Evolutionary conservation across 2,329 filamentous ascomycete genomes (phyloP), one percentile per base, ranked within the genome.

Genomic region (Elsinoe fawcettii): DNA sequence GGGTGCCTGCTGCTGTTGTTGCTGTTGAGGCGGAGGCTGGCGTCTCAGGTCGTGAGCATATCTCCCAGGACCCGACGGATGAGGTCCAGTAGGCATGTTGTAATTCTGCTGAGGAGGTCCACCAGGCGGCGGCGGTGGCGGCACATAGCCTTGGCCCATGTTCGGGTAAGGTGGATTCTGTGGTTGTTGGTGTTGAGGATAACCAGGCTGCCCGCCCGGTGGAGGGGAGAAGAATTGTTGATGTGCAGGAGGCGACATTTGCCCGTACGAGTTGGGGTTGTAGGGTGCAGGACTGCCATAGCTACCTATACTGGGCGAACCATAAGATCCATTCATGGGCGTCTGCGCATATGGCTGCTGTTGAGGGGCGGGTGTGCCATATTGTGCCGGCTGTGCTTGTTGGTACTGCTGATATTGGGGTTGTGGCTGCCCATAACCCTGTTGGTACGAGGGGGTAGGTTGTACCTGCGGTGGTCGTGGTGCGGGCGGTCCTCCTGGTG

Each of bases 71-170:
- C 77, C 78, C 53, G 73, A 71, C 3, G 74, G 70, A 68, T 74
- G 73, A 49, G 65, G 58, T 44, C 67, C 60, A 47, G 66, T 63
- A 59, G 68, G 67, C 58, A 68, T 69, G 1, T 74, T 72, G 65
- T 80, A 84, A n/a, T 78, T 77, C 41, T 77, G 76, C 49, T 76
- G 71, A 3, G 78, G 82, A 5, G 81, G 83, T 2, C 82, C 81
- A 1, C 83, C 84, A 0, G 84, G 84, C 9, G 84, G 84, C 2
- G 84, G 84, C 16, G 84, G 84, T 0, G 83, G 83, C 16, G 49
- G 49, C 23, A 86, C 77, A 66, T 85, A 87, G 3, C 83, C 83
- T 54, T 82, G 78, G 11, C 82, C 82, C 56, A 85, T 72, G 71
- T 59, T 73, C 41, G 62, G 62, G 12, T 72, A 63, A 57, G 64